Percentiles rank a stretch among this genome's conserved stretches.
phyloP scores from a whole-genome alignment of 345 rosid genomes.

The Linum usitatissimum region DNA sequence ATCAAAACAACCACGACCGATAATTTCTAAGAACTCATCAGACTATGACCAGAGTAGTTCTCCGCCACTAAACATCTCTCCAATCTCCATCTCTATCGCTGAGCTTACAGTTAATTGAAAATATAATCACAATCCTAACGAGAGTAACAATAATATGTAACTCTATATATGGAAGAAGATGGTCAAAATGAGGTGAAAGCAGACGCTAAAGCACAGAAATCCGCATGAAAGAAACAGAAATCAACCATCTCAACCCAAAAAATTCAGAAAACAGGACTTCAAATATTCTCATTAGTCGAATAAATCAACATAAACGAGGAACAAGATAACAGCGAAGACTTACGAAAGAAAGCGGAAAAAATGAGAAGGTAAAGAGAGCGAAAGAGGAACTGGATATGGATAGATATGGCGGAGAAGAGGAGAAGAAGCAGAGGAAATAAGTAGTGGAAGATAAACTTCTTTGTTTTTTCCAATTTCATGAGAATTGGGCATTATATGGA shows the following conservation, averaged over 20 bases:
- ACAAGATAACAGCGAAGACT: not conserved
- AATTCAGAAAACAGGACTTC: not conserved
- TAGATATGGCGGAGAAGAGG: not conserved
- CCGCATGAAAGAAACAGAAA: too few species aligned
- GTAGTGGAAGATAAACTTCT: not conserved
- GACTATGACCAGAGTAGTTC: not conserved
- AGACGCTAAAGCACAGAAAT: conserved; percentile 24
- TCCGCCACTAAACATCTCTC: too few species aligned
- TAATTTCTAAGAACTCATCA: not conserved
- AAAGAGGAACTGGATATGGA: not conserved
- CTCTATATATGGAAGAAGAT: too few species aligned
- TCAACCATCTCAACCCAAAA: too few species aligned
- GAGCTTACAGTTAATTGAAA: too few species aligned
- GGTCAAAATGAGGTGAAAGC: conserved; percentile 18
- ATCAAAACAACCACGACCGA: not conserved
- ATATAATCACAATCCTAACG: too few species aligned
- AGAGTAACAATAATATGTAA: too few species aligned
- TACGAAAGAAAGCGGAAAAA: not conserved
- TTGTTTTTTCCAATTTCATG: not conserved
- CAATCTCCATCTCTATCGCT: too few species aligned
- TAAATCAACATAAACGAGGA: not conserved
- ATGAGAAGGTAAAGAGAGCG: not conserved
- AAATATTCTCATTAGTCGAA: not conserved
- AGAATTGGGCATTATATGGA: not conserved
- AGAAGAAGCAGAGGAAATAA: not conserved